Base-by-base conservation (phyloP, 225 moss, liverwort and hornwort genomes). In the Marchantia paleacea region DNA sequence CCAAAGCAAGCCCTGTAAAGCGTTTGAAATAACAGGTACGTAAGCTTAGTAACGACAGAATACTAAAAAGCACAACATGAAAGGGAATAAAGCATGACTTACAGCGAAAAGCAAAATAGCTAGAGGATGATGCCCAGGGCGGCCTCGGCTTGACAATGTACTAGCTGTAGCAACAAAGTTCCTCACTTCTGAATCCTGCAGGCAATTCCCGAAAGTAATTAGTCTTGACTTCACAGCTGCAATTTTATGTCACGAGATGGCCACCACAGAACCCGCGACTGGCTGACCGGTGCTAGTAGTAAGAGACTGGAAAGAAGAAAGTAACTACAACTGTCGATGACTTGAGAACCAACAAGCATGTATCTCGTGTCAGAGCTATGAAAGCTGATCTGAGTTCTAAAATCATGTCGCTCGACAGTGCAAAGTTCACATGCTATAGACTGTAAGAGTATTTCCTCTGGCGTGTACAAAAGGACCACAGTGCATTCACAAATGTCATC, bases 81-180 rank as follows among this genome's bases (percentile, higher is more conserved):
- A 55, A 29, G 61, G 57, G 52, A 49, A 55, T 15, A 20, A 48
- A 12, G 69, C 20, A 50, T 55, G 62, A 25, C 78, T 74, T 83
- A 79, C 83, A 76, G 79, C 80, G 51, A 84, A 71, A 47, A 84
- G 61, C n/a, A 84, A 52, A 31, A 84, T 76, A 74, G 84, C 80
- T 20, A 80, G 75, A 0, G 84, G 84, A 80, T 76, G 58, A 62
- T 69, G 51, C 28, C 69, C 57, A 1, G 22, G 16, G 39, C 65
- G 65, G 22, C 71, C 80, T 52, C 39, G n/a, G 49, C 47, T 11
- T 51, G 84, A 60, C 62, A 20, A 58, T 55, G 69, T 31, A 53
- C 75, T 84, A 13, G 84, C 80, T 80, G 84, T 69, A 52, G 76
- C 76, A 30, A 84, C 71, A 80, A 84, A 84, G 3, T n/a, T 52